Evolutionary conservation across 805 yeast species (phyloP), one percentile per base, ranked within the genome.

Genomic region (Saturnispora zaruensis): DNA sequence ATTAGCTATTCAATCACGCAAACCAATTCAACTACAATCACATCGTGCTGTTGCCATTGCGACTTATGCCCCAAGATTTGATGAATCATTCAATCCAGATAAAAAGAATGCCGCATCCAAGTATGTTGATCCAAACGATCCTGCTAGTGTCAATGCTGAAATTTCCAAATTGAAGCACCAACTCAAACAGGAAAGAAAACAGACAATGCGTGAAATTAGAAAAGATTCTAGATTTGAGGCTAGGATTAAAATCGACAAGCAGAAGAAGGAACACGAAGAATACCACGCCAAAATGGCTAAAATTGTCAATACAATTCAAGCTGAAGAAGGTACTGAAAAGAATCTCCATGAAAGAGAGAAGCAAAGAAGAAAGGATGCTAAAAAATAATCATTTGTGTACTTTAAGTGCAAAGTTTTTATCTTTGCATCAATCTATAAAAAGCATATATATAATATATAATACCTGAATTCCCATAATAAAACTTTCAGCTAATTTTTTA

Each of bases 21-120:
- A 64, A 51, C 96, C 97, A 51, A 75, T 93, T 59, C 71, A 79
- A 14, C 74, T 93, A 54, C 99, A 93, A 69, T 70, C 78, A 6
- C 97, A 90, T 70, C 79, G 78, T 61, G 88, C 95, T 23, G 63
- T 93, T 50, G 85, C 96, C 3, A 85, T 93, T 61, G 82, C 89
- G 38, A 77, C 96, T 2, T 77, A 77, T 60, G 84, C 89, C 34
- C 99, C 99, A 56, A 82, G 86, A 68, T 93, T 84, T 65, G 97
- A 91, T 69, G 98, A 88, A 61, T 88, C 89, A 73, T 93, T 83
- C 78, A 91, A 90, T 70, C 96, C 96, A 50, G 96, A 88, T 63
- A 87, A 82, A 78, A 90, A 87, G 70, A 86, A 95, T 7, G 41
- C 46, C 1, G 51, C 52, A 36, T 41, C 55, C 9, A 41, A 42